phyloP scores from a whole-genome alignment of 2,329 filamentous ascomycete genomes.

The Botrytis deweyae region DNA sequence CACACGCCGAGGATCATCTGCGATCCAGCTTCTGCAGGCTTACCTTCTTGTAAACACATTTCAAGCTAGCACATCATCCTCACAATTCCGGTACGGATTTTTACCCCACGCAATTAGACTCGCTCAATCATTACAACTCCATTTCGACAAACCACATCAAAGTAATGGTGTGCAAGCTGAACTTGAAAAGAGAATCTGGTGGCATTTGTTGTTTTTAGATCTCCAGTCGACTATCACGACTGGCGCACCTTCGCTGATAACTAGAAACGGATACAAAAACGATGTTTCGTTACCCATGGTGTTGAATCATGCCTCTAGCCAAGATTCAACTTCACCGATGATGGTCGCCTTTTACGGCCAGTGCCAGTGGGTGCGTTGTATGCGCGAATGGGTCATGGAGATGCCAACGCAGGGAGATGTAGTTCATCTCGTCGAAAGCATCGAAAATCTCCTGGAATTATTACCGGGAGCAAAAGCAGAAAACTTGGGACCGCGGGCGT shows the following conservation, averaged over 20 bases:
- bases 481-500: neutral
- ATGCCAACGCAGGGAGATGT: neutral
- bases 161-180: neutral
- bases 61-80: neutral
- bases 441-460: neutral
- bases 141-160: neutral
- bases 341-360: neutral
- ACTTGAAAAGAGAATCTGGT: neutral
- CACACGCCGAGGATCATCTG: neutral
- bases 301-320: neutral
- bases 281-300: neutral
- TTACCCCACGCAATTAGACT: neutral
- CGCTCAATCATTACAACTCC: neutral
- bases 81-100: neutral
- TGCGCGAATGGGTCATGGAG: neutral
- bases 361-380: neutral
- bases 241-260: neutral
- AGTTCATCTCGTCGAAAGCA: neutral
- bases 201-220: conserved; percentile 4
- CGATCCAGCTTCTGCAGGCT: neutral
- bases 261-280: neutral
- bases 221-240: neutral
- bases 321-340: neutral
- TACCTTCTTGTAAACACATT: conserved; percentile 6
- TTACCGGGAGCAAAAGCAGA: neutral